Percentiles rank a stretch among this genome's conserved stretches.
Conservation (phyloP, 129 eudicot genomes). For the Gnaphalium uliginosum region DNA sequence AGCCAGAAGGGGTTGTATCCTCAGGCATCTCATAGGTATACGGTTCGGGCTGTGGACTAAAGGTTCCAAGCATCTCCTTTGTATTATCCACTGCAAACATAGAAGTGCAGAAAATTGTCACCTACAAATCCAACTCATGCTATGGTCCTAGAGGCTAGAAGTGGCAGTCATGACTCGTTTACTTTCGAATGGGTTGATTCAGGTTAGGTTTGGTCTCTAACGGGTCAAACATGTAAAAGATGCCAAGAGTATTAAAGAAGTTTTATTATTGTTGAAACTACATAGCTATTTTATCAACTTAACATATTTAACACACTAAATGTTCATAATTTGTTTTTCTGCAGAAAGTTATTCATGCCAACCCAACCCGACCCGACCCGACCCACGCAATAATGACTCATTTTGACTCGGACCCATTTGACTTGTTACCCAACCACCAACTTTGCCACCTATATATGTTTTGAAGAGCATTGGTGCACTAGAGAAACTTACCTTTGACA, state of each 20-base stretch:
- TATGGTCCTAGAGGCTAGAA: neutral
- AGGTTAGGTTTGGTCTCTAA: neutral
- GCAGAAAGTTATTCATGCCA: neutral
- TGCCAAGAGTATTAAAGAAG: neutral
- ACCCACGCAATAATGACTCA: neutral
- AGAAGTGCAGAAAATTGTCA: neutral
- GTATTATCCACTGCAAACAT: constrained; percentile 54
- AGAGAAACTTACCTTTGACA: constrained; percentile 46
- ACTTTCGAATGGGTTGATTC: neutral
- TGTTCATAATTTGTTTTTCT: neutral
- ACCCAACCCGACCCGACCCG: neutral
- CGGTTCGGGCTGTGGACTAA: constrained; percentile 63
- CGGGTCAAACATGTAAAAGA: neutral
- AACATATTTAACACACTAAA: neutral
- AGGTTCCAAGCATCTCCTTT: constrained; percentile 70
- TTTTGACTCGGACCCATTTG: neutral
- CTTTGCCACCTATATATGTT: neutral
- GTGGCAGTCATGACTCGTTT: neutral
- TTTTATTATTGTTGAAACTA: neutral
- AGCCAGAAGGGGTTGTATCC: constrained; percentile 72
- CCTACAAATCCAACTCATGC: constrained; percentile 8
- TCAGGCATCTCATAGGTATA: constrained; percentile 64
- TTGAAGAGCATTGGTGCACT: neutral
- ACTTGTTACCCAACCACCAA: neutral
- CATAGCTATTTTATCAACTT: neutral